Conservation (phyloP, 371 early-diverging fungal species). For the Mortierella sp. region DNA sequence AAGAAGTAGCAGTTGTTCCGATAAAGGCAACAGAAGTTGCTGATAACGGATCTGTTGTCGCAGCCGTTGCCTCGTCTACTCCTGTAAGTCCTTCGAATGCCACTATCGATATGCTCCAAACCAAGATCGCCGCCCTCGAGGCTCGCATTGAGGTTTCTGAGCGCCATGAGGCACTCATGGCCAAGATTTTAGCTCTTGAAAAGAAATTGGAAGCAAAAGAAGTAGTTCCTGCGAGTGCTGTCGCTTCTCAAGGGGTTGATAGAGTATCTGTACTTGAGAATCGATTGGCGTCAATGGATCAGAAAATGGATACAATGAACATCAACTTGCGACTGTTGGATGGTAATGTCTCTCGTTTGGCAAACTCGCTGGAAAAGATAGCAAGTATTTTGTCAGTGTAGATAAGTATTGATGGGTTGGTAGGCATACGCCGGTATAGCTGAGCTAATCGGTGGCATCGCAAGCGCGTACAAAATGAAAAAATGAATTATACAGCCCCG, state of each 20-base stretch:
- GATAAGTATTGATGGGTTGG: background rate
- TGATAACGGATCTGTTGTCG: background rate
- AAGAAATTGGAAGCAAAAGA: slow-evolving; percentile 15
- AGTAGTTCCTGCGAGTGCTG: background rate
- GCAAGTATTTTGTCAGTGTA: slow-evolving; percentile 20
- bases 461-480: background rate
- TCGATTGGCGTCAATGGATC: slow-evolving; percentile 40
- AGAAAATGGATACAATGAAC: slow-evolving; percentile 23
- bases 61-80: background rate
- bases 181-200: slow-evolving; percentile 30
- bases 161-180: slow-evolving; percentile 24
- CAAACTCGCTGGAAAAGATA: slow-evolving; percentile 39
- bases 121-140: slow-evolving; percentile 32
- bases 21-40: background rate
- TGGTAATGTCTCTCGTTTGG: slow-evolving; percentile 18
- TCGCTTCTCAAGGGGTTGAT: background rate
- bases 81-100: background rate
- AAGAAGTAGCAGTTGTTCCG: background rate
- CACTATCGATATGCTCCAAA: slow-evolving; percentile 19
- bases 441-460: background rate
- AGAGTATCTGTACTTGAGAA: slow-evolving; percentile 21
- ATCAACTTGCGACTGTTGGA: slow-evolving; percentile 15
- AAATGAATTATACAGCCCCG: background rate
- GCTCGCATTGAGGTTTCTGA: slow-evolving; percentile 30
- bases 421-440: background rate